Base-by-base conservation (phyloP, 2,329 filamentous ascomycete genomes). In the Diaporthe ampelina region DNA sequence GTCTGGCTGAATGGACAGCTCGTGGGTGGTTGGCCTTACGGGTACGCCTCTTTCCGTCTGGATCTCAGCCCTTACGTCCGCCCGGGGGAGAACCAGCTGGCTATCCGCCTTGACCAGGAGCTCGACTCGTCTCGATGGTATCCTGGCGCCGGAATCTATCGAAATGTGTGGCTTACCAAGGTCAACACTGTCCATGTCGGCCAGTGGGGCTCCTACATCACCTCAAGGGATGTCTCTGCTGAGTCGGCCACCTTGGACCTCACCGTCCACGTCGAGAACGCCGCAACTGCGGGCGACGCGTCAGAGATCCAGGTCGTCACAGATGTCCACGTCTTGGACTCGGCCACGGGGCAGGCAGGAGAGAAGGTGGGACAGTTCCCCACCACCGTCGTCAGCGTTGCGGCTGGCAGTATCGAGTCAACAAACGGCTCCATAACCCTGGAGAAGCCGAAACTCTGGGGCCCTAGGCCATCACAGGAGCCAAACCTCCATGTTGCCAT, bases 121-220 rank as follows among this genome's bases (percentile, higher is more conserved):
- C 45, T 84, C 1, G 82, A 88, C 21, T 86, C 83, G 1, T 87
- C 88, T 2, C 84, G 88, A 1, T 90, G 87, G 87, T 90, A 90
- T 75, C 87, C 88, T 7, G 88, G 88, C 11, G 88, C 82, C 15
- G 88, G 88, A 1, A 81, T 90, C 21, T 90, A 90, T 77, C 84
- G 88, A 1, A 88, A 89, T 74, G 82, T 90, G 4, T 90, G 88
- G 88, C 83, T 90, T 11, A 84, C 85, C 52, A 89, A 86, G 73
- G 84, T 85, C 19, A 80, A 85, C 54, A 78, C 83, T 1, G 81
- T 83, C 0, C 88, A 89, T 75, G 84, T 90, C 4, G 84, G 80
- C 21, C 86, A 90, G 56, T 87, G 81, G 67, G 88, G 88, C 8
- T 89, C 87, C 0, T 86, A 82, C 69, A 81, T 90, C 72, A 87